These are phyloP conservation scores for Plasmopara muralis DNA, from an alignment of 352 stramenopile species.

Conservation along the genomic window DNA sequence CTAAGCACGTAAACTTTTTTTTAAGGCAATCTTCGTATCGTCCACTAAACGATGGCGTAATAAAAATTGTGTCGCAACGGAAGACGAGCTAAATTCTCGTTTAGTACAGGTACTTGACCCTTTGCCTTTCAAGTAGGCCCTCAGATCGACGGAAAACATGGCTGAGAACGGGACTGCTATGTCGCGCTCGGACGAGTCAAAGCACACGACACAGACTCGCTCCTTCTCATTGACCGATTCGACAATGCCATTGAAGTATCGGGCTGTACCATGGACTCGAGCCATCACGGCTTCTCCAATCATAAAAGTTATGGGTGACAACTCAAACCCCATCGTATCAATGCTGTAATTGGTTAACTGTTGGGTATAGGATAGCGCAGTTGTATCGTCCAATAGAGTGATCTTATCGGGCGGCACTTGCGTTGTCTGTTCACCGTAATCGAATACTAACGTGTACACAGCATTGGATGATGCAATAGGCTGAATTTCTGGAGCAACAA, in stretches of 20 bases:
- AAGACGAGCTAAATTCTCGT: constrained; percentile 42
- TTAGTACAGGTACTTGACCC: constrained; percentile 22
- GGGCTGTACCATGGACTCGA: constrained; percentile 41
- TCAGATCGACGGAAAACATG: constrained; percentile 60
- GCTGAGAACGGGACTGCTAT: constrained; percentile 50
- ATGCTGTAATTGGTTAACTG: constrained; percentile 74
- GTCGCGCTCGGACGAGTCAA: constrained; percentile 66
- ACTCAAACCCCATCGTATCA: constrained; percentile 70
- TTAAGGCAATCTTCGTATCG: constrained; percentile 3
- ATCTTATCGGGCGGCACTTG: constrained; percentile 49
- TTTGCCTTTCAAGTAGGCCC: constrained; percentile 35
- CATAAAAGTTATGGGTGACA: constrained; percentile 39
- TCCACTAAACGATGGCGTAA: constrained; percentile 11
- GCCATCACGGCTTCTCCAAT: constrained; percentile 60
- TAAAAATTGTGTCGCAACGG: constrained; percentile 13
- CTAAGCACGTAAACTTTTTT: constrained; percentile 13
- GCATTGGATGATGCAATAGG: background rate
- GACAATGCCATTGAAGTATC: constrained; percentile 57
- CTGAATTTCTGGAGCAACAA: constrained; percentile 4
- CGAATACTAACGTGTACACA: constrained; percentile 54
- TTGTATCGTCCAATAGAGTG: constrained; percentile 39
- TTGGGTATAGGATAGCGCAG: constrained; percentile 50
- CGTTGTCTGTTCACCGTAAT: constrained; percentile 59
- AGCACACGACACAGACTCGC: constrained; percentile 51
- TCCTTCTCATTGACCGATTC: constrained; percentile 52